Evolutionary conservation across 2,329 filamentous ascomycete species (phyloP).

Genomic region (Penicillium sp.): DNA sequence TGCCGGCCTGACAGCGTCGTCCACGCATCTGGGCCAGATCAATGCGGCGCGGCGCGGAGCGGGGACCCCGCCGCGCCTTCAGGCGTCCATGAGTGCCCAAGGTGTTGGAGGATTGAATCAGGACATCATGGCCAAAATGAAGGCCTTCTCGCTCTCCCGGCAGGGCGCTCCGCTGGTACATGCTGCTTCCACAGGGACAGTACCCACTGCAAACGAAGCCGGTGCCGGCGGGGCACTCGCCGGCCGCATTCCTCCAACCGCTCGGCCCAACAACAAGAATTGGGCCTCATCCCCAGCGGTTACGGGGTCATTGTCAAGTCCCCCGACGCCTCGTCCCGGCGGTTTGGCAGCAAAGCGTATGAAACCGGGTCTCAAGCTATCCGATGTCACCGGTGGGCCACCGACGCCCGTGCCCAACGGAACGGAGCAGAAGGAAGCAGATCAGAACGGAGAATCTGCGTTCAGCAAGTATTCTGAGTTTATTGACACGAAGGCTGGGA

Average conservation of each 20-base stretch:
- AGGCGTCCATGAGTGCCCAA: constrained; percentile 36
- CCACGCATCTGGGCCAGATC: constrained; percentile 77
- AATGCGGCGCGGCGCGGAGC: constrained; percentile 62
- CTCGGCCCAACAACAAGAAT: constrained; percentile 36
- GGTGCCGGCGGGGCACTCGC: constrained; percentile 33
- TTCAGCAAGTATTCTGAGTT: constrained; percentile 76
- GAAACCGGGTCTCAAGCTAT: constrained; percentile 51
- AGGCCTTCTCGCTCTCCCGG: constrained; percentile 67
- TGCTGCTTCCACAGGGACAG: constrained; percentile 36
- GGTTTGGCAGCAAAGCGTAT: constrained; percentile 51
- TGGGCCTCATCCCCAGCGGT: constrained; percentile 34
- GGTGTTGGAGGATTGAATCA: constrained; percentile 57
- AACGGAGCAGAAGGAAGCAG: constrained; percentile 20
- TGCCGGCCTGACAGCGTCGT: constrained; percentile 70
- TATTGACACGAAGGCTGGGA: constrained; percentile 89
- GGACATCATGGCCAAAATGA: constrained; percentile 70
- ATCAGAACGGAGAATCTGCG: constrained; percentile 41
- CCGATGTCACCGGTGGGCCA: constrained; percentile 47
- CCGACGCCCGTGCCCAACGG: constrained; percentile 42
- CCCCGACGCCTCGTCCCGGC: constrained; percentile 45
- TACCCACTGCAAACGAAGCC: constrained; percentile 24
- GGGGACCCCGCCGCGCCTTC: constrained; percentile 28
- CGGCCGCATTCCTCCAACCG: constrained; percentile 29
- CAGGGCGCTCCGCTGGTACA: constrained; percentile 56
- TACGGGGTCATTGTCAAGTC: constrained; percentile 47